Evolutionary conservation across 192 early-diverging fungal species (phyloP).

Genomic region (Backusella macrospora): DNA sequence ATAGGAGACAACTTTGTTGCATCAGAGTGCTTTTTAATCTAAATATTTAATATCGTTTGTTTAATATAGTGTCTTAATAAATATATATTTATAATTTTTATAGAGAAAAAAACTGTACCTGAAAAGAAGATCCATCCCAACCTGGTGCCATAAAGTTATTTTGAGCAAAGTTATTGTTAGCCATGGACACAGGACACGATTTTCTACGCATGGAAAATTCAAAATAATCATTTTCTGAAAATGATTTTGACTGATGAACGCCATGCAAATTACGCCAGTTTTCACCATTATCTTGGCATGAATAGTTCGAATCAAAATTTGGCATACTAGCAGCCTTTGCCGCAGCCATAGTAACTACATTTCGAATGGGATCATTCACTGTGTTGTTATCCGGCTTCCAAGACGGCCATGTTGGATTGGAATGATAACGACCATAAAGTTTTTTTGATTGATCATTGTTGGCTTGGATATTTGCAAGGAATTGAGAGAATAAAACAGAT

Average conservation of each 20-base stretch:
- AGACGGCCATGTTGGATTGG: neutral
- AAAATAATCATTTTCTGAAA: slow-evolving; percentile 1
- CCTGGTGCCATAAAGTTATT: neutral
- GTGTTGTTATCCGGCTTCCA: slow-evolving; percentile 1
- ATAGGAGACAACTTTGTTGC: slow-evolving; percentile 9
- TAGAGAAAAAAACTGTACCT: neutral
- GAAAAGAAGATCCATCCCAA: neutral
- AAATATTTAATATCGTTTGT: too few relatives aligned
- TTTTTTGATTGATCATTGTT: slow-evolving; percentile 3
- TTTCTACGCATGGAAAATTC: neutral
- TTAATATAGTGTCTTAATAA: too few relatives aligned
- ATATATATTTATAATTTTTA: too few relatives aligned
- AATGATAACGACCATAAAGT: neutral
- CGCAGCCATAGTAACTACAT: slow-evolving; percentile 16
- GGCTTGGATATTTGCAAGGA: slow-evolving; percentile 17
- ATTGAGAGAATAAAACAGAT: slow-evolving; percentile 18
- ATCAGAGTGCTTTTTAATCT: slow-evolving; percentile 7
- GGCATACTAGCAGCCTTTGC: slow-evolving; percentile 11
- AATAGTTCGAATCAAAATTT: slow-evolving; percentile 3
- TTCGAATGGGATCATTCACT: slow-evolving; percentile 1
- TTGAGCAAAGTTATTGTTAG: neutral
- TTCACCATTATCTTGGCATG: neutral
- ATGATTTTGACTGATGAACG: neutral
- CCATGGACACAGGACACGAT: neutral
- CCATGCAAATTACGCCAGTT: slow-evolving; percentile 3